Evolutionary conservation across 2,329 filamentous ascomycete genomes (phyloP).

Genomic region (Penicillium sp.): DNA sequence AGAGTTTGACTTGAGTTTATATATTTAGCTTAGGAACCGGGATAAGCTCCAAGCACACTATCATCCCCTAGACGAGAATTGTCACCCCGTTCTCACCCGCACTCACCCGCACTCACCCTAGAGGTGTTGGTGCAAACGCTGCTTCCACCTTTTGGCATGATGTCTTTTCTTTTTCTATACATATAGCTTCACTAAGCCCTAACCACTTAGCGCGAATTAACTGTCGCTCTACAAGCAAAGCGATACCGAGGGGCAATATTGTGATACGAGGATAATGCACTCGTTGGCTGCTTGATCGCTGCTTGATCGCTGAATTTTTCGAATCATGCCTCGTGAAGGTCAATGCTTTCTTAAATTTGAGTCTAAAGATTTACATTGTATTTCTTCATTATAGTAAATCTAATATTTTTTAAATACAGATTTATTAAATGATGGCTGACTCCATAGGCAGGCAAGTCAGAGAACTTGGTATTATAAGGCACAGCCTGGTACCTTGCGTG

Average conservation of each 20-base stretch:
- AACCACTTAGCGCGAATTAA: not conserved
- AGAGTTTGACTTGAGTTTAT: no score
- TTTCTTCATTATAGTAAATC: not conserved
- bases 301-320: not conserved
- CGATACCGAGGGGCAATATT: not conserved
- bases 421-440: no score
- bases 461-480: not conserved
- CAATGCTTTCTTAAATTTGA: not conserved
- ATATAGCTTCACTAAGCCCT: not conserved
- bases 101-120: not conserved
- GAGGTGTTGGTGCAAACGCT: not conserved
- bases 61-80: not conserved
- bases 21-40: no score
- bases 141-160: not conserved
- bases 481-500: not conserved
- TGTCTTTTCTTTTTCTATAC: not conserved
- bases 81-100: no score
- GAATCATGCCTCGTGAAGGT: not conserved
- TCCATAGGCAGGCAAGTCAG: no score
- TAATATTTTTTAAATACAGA: no score
- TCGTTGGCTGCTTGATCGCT: not conserved
- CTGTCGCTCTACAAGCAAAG: not conserved
- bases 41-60: not conserved
- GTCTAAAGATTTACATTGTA: not conserved
- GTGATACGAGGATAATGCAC: not conserved